Evolutionary conservation across 345 rosid species (phyloP), one percentile per base, ranked within the genome.

Genomic region (Rhodomyrtus tomentosa): DNA sequence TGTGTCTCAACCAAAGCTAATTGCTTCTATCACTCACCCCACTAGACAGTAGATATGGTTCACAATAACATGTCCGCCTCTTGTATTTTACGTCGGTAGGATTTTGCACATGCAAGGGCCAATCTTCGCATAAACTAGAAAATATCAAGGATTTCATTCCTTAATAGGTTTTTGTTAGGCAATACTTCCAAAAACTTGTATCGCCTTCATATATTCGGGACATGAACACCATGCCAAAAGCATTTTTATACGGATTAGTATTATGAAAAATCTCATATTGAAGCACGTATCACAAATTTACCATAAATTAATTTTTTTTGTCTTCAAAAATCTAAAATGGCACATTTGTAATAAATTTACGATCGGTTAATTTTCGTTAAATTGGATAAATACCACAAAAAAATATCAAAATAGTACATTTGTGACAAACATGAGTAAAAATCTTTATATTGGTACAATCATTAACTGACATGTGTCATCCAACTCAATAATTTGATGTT

Each of bases 321-420:
- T 3, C 10, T 2, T 3, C 10, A 48, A 48, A 48, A 48, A 1
- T 12, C 1, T 3, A 1, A 48, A 48, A 0, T 2, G 13, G 13
- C 10, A 48, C 12, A 48, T 48, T 12, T 10, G 50, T 48, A 9
- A 48, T 3, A 48, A 48, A 48, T 48, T 48, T 48, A 48, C 12
- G 3, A 1, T 48, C 3, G 0, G 13, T 48, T 10, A 48, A 48
- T 48, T 48, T 48, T 48, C 13, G 10, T 48, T 48, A 48, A 48
- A 48, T 48, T 48, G 13, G 50, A 48, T 48, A 9, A 48, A 48
- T 2, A 10, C 12, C 50, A 48, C 13, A 12, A 48, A 48, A 48
- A 48, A 48, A 48, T 48, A 48, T 48, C 50, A 48, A 48, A 48
- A 48, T 48, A 48, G 13, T 48, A 48, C 11, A 48, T 3, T 48